Base-by-base conservation (phyloP, 1,284 basidiomycete species). In the Ustilago trichophora region DNA sequence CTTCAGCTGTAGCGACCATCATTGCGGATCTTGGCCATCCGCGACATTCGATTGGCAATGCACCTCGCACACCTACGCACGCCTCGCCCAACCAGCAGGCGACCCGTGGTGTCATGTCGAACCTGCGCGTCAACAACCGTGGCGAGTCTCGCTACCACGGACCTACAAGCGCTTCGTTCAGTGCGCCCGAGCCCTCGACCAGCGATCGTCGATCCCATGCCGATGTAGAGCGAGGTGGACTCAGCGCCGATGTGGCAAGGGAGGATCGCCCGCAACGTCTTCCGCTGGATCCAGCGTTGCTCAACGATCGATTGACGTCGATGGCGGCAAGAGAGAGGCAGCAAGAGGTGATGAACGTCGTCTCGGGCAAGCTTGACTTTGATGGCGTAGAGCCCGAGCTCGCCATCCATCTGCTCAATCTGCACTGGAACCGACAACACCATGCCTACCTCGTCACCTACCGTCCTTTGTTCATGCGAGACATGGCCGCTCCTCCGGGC, bases 341-440 rank as follows among this genome's bases (percentile, higher is more conserved):
- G 65, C 46, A 63, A 33, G 78, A 80, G 45, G 47, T 77, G 18
- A 65, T 78, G 35, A 73, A 77, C 46, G 51, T 76, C 21, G 75
- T 73, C 10, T 63, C 73, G n/a, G 78, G 76, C 19, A 60, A 38
- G n/a, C 56, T 78, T 18, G 78, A 80, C 32, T 77, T 75, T 47
- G 78, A 80, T 44, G 78, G 77, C 1, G 64, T 74, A 15, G 62
- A 67, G 9, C 72, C 77, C 6, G 77, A 79, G 32, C 57, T 80
- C 1, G 76, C 65, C 1, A 62, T 76, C 33, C 76, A 80, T 35
- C 53, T 80, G 22, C 69, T 80, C 12, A 77, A 68, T 10, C 52
- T 80, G 21, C 78, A 80, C 36, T 80, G 77, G 72, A 78, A 80
- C 52, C 52, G 78, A n/a, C 78, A 80, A 37, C 78, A 80, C 34